Base-by-base conservation (phyloP, 495 filamentous ascomycete genomes). In the Hypoxylon trugodes region DNA sequence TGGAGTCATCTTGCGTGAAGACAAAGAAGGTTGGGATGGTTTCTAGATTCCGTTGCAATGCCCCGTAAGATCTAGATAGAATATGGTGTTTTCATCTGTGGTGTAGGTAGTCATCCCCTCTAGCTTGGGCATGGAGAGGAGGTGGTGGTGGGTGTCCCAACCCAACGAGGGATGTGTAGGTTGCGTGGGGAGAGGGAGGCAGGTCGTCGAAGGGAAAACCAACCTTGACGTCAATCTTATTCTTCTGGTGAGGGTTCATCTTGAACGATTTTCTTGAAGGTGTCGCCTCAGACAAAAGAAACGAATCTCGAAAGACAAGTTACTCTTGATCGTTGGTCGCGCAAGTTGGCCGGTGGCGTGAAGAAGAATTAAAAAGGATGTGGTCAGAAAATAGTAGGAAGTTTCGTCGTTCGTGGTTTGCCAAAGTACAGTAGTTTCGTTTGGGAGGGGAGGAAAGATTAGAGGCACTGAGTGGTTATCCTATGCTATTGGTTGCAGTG, bases 181-280 rank as follows among this genome's bases (percentile, higher is more conserved):
- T 48, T 10, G 28, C 22, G 42, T 30, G 63, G 61, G 59, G 25
- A n/a, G n/a, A n/a, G 57, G 32, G 45, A 53, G 18, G 32, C 45
- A 38, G 54, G n/a, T n/a, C n/a, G n/a, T n/a, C 32, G 16, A 25
- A 40, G 43, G 54, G 50, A 30, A 45, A 46, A 84, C 92, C 81
- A 73, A 97, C 95, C 81, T 83, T 92, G 78, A 96, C 84, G 77
- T 98, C 94, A 61, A 97, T 81, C 81, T 98, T 98, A 82, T 97
- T 96, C 80, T 92, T 89, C 81, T 97, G 91, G 73, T 92, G 90
- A 61, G 95, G 95, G 77, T 96, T 96, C 91, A 98, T 96, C 66
- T 49, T 85, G 76, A 70, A 65, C 41, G 3, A n/a, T n/a, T n/a
- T n/a, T n/a, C n/a, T n/a, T n/a, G n/a, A n/a, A n/a, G n/a, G n/a